Percentiles rank a stretch among this genome's conserved stretches.
Evolutionary conservation across 176 grass and related monocot genomes (phyloP).

Genomic region (Paspalum vaginatum): DNA sequence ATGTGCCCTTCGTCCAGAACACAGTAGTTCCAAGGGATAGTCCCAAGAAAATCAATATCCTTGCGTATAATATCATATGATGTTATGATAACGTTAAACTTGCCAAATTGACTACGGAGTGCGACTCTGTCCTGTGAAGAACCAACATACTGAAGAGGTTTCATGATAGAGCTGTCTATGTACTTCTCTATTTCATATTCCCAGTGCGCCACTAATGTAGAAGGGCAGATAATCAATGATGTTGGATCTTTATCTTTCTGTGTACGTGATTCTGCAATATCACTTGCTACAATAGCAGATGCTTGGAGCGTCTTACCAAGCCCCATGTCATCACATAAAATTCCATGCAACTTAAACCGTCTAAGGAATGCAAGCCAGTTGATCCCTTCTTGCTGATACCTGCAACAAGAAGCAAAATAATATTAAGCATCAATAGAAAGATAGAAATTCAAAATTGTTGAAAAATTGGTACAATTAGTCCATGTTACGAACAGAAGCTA

Average conservation of each 20-base stretch:
- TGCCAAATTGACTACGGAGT: conserved; percentile 80
- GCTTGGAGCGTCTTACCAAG: conserved; percentile 99
- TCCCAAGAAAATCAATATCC: conserved; percentile 85
- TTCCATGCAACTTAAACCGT: conserved; percentile 96
- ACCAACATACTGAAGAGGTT: conserved; percentile 86
- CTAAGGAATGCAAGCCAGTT: conserved; percentile 97
- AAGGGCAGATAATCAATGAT: conserved; percentile 97
- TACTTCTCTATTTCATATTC: conserved; percentile 99
- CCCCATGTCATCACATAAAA: conserved; percentile 99
- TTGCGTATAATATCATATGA: conserved; percentile 99
- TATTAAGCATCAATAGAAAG: conserved; percentile 6
- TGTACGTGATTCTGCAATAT: conserved; percentile 80
- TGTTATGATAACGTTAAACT: conserved; percentile 87
- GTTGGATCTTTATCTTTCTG: conserved; percentile 57
- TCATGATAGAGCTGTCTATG: conserved; percentile 85
- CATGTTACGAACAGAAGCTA: conserved; percentile 5
- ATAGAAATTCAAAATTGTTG: background rate
- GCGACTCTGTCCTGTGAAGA: conserved; percentile 75
- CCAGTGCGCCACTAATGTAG: conserved; percentile 97
- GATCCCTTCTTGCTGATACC: conserved; percentile 99
- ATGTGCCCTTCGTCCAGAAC: conserved; percentile 99
- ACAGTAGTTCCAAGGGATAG: conserved; percentile 87
- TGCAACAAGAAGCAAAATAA: conserved; percentile 40
- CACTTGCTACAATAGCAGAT: conserved; percentile 88
- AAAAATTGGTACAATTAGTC: conserved; percentile 11